Evolutionary conservation across 2,329 filamentous ascomycete genomes (phyloP).

Genomic region (Endoconidiophora polonica): DNA sequence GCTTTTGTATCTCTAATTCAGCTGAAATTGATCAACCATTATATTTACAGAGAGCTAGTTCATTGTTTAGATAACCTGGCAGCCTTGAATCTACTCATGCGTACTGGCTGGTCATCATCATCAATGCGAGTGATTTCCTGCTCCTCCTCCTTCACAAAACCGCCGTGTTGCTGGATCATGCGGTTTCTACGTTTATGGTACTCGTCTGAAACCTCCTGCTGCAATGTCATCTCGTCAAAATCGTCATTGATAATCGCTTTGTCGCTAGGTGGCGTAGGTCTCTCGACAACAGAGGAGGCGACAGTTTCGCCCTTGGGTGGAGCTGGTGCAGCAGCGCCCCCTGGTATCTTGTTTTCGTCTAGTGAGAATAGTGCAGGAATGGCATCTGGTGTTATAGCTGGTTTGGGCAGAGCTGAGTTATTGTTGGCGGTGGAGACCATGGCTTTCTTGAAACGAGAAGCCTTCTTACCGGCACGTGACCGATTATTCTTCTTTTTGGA

Average conservation of each 20-base stretch:
- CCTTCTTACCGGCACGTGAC: constrained; percentile 18
- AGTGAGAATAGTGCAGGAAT: constrained; percentile 8
- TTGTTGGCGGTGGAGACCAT: constrained; percentile 10
- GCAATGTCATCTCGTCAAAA: constrained; percentile 44
- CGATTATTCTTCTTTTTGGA: constrained; percentile 13
- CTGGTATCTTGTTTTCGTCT: constrained; percentile 17
- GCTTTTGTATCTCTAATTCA: too few species aligned
- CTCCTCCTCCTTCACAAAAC: constrained; percentile 59
- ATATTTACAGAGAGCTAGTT: neutral
- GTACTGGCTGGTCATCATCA: constrained; percentile 46
- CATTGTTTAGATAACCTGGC: constrained; percentile 43
- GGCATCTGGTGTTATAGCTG: constrained; percentile 10
- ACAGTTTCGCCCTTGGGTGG: constrained; percentile 33
- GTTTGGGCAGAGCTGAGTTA: neutral
- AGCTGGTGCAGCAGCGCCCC: constrained; percentile 27
- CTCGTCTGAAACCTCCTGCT: constrained; percentile 63
- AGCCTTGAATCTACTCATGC: constrained; percentile 58
- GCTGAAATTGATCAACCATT: too few species aligned
- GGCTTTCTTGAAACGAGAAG: constrained; percentile 36
- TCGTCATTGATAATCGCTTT: constrained; percentile 13
- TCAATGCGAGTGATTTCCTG: constrained; percentile 49
- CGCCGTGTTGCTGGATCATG: constrained; percentile 68
- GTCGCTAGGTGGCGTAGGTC: constrained; percentile 21
- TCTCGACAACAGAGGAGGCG: constrained; percentile 42
- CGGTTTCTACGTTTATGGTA: constrained; percentile 71